Base-by-base conservation (phyloP, 345 rosid genomes). In the Salix brachista region DNA sequence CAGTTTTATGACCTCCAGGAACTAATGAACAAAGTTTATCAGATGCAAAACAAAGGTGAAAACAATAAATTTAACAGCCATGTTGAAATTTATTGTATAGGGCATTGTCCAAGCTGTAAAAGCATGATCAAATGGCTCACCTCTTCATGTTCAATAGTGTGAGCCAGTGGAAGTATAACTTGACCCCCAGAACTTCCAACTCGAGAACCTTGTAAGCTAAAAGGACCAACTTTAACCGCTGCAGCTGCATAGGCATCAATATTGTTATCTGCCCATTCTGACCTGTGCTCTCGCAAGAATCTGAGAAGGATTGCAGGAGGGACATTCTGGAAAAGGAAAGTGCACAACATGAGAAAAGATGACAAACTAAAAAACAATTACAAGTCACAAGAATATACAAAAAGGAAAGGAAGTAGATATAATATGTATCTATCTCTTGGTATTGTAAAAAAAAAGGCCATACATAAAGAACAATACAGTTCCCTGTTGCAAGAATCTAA, bases 261-360 rank as follows among this genome's bases (percentile, higher is more conserved):
- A 79, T 84, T 88, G 87, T 91, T 94, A 82, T 96, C 99, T 9
- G 98, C 98, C 99, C 99, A 96, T 84, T 96, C 99, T 62, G 99
- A 96, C 77, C 99, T 88, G 70, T 96, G 99, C 85, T 96, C 99
- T 48, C 97, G 89, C 83, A 96, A 84, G 80, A 96, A 96, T 79
- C 98, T 87, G 16, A 96, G 98, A 52, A 96, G 97, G 56, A 94
- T 93, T 6, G 88, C 97, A n/a, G 99, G 99, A 85, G 97, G 97
- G 50, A 96, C 97, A 69, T 96, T 94, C 99, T 96, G 37, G 80
- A 72, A 71, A 69, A 66, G 28, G 77, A 65, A 34, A 69, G 73
- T 5, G 23, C 60, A 60, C 52, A 41, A 10, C 65, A 58, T 25
- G 62, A 41, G 21, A 42, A 56, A 54, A 73, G 36, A 10, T 58